phyloP scores from a whole-genome alignment of 2,329 filamentous ascomycete genomes.

The Didymella lethalis region DNA sequence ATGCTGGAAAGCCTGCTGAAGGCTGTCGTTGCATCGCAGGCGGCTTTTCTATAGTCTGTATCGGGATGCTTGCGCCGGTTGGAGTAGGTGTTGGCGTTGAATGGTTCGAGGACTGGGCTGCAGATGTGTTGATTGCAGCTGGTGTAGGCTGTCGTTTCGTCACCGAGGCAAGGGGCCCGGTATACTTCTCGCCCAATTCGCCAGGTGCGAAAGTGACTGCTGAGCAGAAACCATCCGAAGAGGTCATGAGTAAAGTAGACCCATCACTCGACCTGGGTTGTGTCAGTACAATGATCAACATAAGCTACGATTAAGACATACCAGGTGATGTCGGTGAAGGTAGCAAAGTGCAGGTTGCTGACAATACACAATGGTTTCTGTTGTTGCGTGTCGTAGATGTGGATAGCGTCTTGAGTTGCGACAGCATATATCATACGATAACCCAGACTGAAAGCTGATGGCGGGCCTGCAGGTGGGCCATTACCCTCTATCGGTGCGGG shows the following conservation, averaged over 20 bases:
- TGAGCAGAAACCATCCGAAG: conserved; percentile 97
- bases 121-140: conserved; percentile 53
- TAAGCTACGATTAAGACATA: conserved; percentile 57
- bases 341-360: conserved; percentile 96
- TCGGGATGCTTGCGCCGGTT: conserved; percentile 68
- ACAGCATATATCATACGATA: conserved; percentile 97
- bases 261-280: conserved; percentile 74
- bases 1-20: conserved; percentile 64
- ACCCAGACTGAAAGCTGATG: conserved; percentile 79
- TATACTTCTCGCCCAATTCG: conserved; percentile 84
- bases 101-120: conserved; percentile 62
- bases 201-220: conserved; percentile 82
- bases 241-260: conserved; percentile 87
- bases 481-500: conserved; percentile 60
- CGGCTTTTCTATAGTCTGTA: conserved; percentile 58
- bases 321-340: conserved; percentile 96
- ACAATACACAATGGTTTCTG: conserved; percentile 92
- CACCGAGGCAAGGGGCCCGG: conserved; percentile 63
- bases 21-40: conserved; percentile 61
- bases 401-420: conserved; percentile 92
- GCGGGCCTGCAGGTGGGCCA: conserved; percentile 55
- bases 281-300: conserved; percentile 15
- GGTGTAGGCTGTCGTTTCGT: conserved; percentile 41
- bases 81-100: conserved; percentile 76
- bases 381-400: conserved; percentile 97